These are phyloP conservation scores for Besnoitia besnoiti DNA, from an alignment of 169 alveolate genomes.

Conservation along the genomic window DNA sequence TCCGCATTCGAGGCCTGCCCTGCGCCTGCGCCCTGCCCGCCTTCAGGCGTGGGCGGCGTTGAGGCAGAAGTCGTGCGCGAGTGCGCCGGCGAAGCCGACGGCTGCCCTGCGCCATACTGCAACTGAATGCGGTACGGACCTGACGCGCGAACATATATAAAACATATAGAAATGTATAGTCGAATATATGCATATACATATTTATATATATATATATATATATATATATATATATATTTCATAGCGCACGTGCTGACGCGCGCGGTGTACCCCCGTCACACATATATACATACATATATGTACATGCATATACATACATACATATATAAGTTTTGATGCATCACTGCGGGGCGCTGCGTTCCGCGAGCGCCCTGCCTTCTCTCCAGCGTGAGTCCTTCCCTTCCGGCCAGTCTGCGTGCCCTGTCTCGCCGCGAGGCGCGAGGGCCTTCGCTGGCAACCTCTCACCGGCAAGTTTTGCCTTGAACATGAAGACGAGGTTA, in stretches of 20 bases:
- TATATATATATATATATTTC: neutral
- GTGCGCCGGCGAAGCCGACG: too few relatives aligned
- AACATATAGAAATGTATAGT: neutral
- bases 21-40: too few relatives aligned
- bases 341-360: too few relatives aligned
- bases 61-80: neutral
- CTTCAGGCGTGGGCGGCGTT: neutral
- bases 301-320: neutral
- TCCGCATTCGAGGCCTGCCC: neutral
- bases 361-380: neutral
- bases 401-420: too few relatives aligned
- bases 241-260: too few relatives aligned
- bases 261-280: too few relatives aligned
- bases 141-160: neutral
- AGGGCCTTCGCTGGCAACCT: too few relatives aligned
- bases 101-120: neutral
- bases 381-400: too few relatives aligned
- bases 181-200: neutral
- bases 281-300: neutral
- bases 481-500: neutral
- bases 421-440: too few relatives aligned
- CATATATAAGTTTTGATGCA: neutral
- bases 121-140: conserved; percentile 47
- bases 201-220: neutral
- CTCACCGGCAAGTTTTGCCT: neutral